Evolutionary conservation across 176 grass and related monocot species (phyloP).

Genomic region (Typha latifolia): DNA sequence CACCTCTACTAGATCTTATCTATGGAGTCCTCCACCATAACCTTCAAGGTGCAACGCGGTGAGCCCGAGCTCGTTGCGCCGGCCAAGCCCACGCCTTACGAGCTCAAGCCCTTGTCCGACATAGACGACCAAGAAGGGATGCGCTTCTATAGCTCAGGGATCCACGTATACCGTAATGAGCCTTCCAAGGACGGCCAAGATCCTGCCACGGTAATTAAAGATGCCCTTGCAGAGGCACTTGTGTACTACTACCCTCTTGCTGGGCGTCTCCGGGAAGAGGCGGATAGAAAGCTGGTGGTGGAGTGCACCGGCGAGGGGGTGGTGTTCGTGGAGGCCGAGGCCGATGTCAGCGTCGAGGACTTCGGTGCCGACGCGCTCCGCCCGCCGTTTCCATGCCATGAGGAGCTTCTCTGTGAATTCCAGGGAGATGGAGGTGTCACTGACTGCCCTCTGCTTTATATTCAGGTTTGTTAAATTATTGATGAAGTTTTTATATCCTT

Average conservation of each 20-base stretch:
- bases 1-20: too few species aligned
- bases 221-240: conserved; percentile 21
- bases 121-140: conserved; percentile 46
- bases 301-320: conserved; percentile 41
- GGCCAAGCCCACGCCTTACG: conserved; percentile 8
- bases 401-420: conserved; percentile 28
- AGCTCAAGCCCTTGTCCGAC: conserved; percentile 48
- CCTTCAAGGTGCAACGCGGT: conserved; percentile 23
- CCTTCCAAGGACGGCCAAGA: background rate
- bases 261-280: conserved; percentile 28
- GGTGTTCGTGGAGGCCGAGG: conserved; percentile 50
- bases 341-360: conserved; percentile 24
- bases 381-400: conserved; percentile 30
- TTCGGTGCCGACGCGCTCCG: conserved; percentile 9
- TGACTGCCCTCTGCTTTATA: conserved; percentile 23
- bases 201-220: conserved; percentile 19
- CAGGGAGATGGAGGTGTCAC: conserved; percentile 3
- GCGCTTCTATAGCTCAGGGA: background rate
- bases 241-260: conserved; percentile 50
- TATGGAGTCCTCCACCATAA: background rate
- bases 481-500: background rate
- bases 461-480: conserved; percentile 28
- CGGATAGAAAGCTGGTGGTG: conserved; percentile 30
- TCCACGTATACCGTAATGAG: conserved; percentile 22
- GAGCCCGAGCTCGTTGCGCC: conserved; percentile 26